A percentile compares a stretch with the other conserved stretches of the same genome.
These are phyloP conservation scores for Mycena crocata DNA, from an alignment of 768 basidiomycete species.

Conservation along the genomic window DNA sequence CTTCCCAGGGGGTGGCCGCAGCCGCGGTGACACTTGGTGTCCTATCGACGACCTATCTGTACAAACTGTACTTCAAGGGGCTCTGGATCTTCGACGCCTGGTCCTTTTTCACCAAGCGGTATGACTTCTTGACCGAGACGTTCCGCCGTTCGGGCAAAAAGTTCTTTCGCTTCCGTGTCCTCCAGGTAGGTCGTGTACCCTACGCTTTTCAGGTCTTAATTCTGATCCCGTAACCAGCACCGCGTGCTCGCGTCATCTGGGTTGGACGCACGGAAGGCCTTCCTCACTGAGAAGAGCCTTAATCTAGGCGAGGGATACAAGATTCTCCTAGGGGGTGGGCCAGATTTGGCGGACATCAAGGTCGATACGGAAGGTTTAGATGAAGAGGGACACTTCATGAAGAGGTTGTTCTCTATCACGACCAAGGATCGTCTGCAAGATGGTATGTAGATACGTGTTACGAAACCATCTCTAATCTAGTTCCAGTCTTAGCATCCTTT, in stretches of 20 bases:
- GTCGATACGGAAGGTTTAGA: background rate
- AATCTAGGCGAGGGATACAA: background rate
- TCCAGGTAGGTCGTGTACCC: slow-evolving; percentile 37
- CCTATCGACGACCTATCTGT: background rate
- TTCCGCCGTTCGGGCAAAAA: slow-evolving; percentile 39
- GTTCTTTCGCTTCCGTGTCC: slow-evolving; percentile 45
- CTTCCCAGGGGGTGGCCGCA: too few species aligned
- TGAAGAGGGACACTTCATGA: background rate
- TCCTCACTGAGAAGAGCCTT: background rate
- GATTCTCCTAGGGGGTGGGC: background rate
- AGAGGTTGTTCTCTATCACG: background rate
- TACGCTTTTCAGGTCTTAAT: background rate
- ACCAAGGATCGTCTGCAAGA: background rate
- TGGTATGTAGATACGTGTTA: background rate
- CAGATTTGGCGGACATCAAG: background rate
- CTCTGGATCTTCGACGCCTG: slow-evolving; percentile 45
- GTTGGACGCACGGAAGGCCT: background rate
- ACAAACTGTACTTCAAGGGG: background rate
- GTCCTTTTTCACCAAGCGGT: slow-evolving; percentile 47
- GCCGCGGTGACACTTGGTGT: background rate
- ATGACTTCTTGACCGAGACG: slow-evolving; percentile 44
- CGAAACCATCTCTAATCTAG: background rate
- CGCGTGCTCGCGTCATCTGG: background rate
- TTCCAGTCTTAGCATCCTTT: background rate
- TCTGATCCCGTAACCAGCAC: background rate